These are phyloP conservation scores for Herpetomonas samuelpessoai DNA, from an alignment of 208 protist genomes.

Conservation along the genomic window DNA sequence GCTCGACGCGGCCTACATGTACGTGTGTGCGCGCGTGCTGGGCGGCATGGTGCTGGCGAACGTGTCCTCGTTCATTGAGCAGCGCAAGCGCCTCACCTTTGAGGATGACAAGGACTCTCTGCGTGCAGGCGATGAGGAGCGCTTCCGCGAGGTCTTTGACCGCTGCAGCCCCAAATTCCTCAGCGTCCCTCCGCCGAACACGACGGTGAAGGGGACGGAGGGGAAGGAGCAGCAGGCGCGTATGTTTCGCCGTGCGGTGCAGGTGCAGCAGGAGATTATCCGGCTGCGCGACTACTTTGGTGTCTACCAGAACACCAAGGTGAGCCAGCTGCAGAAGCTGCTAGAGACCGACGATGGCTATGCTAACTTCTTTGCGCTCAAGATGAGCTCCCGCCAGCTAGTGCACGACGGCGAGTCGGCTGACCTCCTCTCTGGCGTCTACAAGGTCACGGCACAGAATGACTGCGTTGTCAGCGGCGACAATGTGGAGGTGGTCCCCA, in stretches of 20 bases:
- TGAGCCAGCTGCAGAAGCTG: conserved; percentile 73
- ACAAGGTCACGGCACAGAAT: conserved; percentile 69
- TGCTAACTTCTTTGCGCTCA: conserved; percentile 79
- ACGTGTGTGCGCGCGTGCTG: conserved; percentile 76
- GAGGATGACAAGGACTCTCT: conserved; percentile 87
- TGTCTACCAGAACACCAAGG: conserved; percentile 87
- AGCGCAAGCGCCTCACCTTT: conserved; percentile 49
- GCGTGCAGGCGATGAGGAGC: conserved; percentile 77
- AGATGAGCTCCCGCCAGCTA: conserved; percentile 80
- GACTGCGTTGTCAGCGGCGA: conserved; percentile 81
- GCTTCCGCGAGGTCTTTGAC: conserved; percentile 90
- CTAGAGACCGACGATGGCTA: conserved; percentile 83
- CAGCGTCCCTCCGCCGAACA: conserved; percentile 53
- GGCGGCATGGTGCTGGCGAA: conserved; percentile 77
- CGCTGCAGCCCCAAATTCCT: conserved; percentile 90
- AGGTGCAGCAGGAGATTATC: conserved; percentile 89
- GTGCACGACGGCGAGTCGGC: conserved; percentile 83
- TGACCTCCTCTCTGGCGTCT: conserved; percentile 69
- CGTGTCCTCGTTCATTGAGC: conserved; percentile 58
- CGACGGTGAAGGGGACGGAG: conserved; percentile 71
- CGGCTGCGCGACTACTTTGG: conserved; percentile 87
- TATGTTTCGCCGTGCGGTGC: conserved; percentile 86
- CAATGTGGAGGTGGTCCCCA: conserved; percentile 81
- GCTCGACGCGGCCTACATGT: conserved; percentile 79
- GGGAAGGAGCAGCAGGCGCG: conserved; percentile 86